These are phyloP conservation scores for Stellera chamaejasme DNA, from an alignment of 345 rosid genomes.

Conservation along the genomic window DNA sequence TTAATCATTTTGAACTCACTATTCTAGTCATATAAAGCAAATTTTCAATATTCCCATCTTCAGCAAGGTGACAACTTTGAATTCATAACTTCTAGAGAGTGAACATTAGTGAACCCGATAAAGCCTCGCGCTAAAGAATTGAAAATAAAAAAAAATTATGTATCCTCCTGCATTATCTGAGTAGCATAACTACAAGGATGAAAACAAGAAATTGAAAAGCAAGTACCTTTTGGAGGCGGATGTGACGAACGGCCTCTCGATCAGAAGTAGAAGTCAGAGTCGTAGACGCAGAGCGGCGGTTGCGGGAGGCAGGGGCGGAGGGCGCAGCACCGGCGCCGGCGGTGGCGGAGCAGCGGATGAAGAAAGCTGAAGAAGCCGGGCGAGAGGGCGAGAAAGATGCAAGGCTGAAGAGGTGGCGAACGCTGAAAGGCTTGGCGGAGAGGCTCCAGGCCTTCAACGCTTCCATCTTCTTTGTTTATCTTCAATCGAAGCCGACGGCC, in stretches of 20 bases:
- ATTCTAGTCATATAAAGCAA: background rate
- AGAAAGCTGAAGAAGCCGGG: slow-evolving; percentile 18
- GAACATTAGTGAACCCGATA: background rate
- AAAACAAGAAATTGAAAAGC: background rate
- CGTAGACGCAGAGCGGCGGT: slow-evolving; percentile 37
- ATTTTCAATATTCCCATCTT: background rate
- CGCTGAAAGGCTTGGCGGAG: slow-evolving; percentile 39
- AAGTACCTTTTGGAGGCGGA: slow-evolving; percentile 72
- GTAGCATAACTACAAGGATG: no score
- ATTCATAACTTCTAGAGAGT: no score
- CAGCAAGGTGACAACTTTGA: background rate
- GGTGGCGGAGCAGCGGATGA: slow-evolving; percentile 36
- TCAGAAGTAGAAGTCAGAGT: slow-evolving; percentile 70
- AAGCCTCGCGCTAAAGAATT: background rate
- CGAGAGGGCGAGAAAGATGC: slow-evolving; percentile 18
- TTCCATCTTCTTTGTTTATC: slow-evolving; percentile 41
- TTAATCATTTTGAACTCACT: background rate
- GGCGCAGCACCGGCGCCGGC: slow-evolving; percentile 25
- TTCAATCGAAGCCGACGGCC: no score
- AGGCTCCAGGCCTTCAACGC: slow-evolving; percentile 57
- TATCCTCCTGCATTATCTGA: no score
- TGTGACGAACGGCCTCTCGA: slow-evolving; percentile 82
- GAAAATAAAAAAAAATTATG: background rate
- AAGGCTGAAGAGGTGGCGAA: slow-evolving; percentile 41
- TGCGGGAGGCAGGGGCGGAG: slow-evolving; percentile 31